Evolutionary conservation across 1,284 basidiomycete genomes (phyloP).

Genomic region (Somion occarium): DNA sequence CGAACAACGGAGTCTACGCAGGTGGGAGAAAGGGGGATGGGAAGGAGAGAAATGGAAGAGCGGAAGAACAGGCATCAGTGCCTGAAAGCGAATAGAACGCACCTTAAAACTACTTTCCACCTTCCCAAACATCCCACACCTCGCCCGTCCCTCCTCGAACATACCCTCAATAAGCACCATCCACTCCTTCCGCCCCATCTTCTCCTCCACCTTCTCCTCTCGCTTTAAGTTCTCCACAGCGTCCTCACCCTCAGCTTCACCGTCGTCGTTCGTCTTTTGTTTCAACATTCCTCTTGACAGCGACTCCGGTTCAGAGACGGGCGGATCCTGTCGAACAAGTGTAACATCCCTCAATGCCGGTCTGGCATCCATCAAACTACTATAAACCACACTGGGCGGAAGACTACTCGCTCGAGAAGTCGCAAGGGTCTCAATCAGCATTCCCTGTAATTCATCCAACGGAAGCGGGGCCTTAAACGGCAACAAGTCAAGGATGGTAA

Average conservation of each 20-base stretch:
- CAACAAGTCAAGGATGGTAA: background rate
- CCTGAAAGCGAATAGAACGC: slow-evolving; percentile 15
- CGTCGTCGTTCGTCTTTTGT: slow-evolving; percentile 9
- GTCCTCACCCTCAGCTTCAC: slow-evolving; percentile 3
- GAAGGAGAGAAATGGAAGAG: background rate
- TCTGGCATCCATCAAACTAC: slow-evolving; percentile 45
- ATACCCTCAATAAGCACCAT: slow-evolving; percentile 42
- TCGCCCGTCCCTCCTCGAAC: slow-evolving; percentile 43
- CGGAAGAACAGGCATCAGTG: background rate
- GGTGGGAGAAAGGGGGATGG: too few species aligned
- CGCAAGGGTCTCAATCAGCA: slow-evolving; percentile 70
- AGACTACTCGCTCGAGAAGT: slow-evolving; percentile 66
- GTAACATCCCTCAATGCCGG: slow-evolving; percentile 39
- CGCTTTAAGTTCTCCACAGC: too few species aligned
- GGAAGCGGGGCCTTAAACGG: slow-evolving; percentile 18
- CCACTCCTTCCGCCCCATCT: slow-evolving; percentile 38
- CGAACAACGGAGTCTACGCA: too few species aligned
- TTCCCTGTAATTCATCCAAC: slow-evolving; percentile 35
- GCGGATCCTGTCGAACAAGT: background rate
- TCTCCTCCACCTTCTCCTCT: slow-evolving; percentile 7
- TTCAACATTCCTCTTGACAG: slow-evolving; percentile 34
- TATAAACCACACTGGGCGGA: slow-evolving; percentile 50
- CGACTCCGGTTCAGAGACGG: background rate
- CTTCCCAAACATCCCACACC: slow-evolving; percentile 63
- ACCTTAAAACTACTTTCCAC: slow-evolving; percentile 62